Base-by-base conservation (phyloP, 192 early-diverging fungal genomes). In the Gamsiella multidivaricata region DNA sequence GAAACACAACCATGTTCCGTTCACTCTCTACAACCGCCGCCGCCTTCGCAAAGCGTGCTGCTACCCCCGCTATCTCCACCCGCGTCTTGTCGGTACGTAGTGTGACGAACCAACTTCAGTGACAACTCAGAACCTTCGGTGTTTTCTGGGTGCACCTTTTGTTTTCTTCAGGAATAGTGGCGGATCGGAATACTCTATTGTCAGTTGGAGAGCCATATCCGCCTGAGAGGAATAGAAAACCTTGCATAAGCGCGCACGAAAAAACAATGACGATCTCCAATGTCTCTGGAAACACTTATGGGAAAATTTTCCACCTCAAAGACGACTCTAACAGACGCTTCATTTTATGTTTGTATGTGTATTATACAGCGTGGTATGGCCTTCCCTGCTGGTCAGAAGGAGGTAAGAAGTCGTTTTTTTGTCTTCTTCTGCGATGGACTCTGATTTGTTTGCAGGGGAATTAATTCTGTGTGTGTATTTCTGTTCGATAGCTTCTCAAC, bases 401-500 rank as follows among this genome's bases (percentile, higher is more conserved):
- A 86, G 70, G 83, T 86, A 81, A 78, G 51, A 25, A 33, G 34
- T 39, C 11, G 5, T 36, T 54, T 33, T 23, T 22, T 50, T 50
- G 15, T 20, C 2, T 50, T 50, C 1, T 23, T 50, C n/a, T 26
- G 28, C 31, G 34, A 20, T 22, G 15, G 14, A 42, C 25, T 51
- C 12, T 0, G n/a, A n/a, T n/a, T n/a, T n/a, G n/a, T n/a, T n/a
- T n/a, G n/a, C n/a, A n/a, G n/a, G n/a, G n/a, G n/a, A n/a, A n/a
- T n/a, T n/a, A n/a, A n/a, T n/a, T n/a, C n/a, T n/a, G n/a, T n/a
- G n/a, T 37, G n/a, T 56, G 29, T 20, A 25, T 59, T 14, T 55
- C 31, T 28, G 10, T 14, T 43, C 11, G 47, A 18, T 45, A 88
- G 87, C 81, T 85, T 50, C 87, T 98, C 55, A 97, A 97, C 87